A percentile compares a stretch with the other conserved stretches of the same genome.
phyloP scores from a whole-genome alignment of 306 rosid species.

The Myrica gale region DNA sequence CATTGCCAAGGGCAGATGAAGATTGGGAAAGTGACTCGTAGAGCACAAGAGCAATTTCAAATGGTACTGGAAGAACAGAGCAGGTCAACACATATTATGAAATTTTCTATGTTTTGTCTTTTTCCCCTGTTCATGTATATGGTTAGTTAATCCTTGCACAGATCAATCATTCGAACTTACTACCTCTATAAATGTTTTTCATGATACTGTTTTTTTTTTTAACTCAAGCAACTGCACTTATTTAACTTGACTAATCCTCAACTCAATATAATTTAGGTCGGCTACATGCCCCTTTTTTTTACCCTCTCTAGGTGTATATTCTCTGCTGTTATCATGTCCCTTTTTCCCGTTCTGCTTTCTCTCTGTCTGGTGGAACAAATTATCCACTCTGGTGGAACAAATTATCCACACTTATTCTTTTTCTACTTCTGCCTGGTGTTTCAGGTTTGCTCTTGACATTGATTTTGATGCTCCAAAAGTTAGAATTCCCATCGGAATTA shows the following conservation, averaged over 20 bases:
- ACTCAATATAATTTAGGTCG: neutral
- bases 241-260: neutral
- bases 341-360: conserved; percentile 1
- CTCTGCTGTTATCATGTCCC: neutral
- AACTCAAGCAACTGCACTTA: no score
- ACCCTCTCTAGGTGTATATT: neutral
- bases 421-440: conserved; percentile 33
- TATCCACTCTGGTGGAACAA: conserved; percentile 5
- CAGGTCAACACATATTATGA: conserved; percentile 44
- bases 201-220: no score
- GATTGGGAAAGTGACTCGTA: conserved; percentile 87
- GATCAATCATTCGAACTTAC: no score
- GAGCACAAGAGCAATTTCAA: conserved; percentile 96
- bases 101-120: conserved; percentile 1
- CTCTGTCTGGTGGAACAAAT: neutral
- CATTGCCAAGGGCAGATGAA: conserved; percentile 58
- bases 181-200: no score
- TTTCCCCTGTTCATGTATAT: neutral
- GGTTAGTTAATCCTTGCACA: no score
- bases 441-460: conserved; percentile 94
- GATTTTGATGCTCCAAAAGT: conserved; percentile 99
- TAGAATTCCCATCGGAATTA: conserved; percentile 75
- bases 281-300: neutral
- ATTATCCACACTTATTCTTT: conserved; percentile 12
- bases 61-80: conserved; percentile 88